phyloP scores from a whole-genome alignment of 306 rosid genomes.

The Quercus wislizeni region DNA sequence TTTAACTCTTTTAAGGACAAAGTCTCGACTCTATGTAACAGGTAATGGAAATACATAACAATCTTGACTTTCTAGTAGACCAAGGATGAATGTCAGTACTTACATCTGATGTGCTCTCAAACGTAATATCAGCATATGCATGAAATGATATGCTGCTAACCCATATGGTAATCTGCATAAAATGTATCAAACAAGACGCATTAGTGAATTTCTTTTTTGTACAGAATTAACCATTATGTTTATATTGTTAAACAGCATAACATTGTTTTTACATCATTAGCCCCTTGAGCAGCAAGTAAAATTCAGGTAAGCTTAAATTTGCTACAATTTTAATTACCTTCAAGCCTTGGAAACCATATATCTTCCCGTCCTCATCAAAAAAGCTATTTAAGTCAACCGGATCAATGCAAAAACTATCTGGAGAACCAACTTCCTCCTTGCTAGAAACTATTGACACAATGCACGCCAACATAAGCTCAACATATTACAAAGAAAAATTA shows the following conservation, averaged over 20 bases:
- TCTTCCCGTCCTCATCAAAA: constrained; percentile 75
- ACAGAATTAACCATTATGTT: constrained; percentile 1
- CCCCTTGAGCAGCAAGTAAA: not conserved
- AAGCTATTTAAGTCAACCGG: constrained; percentile 69
- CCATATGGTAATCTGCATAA: constrained; percentile 77
- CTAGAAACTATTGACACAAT: constrained; percentile 51
- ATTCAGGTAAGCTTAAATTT: not conserved
- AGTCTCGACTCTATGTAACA: not conserved
- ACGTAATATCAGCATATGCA: constrained; percentile 68
- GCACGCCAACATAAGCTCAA: not conserved
- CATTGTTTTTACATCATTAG: not conserved
- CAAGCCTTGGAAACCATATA: constrained; percentile 84
- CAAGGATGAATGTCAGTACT: constrained; percentile 32
- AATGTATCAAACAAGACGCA: constrained; percentile 9
- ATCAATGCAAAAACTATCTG: constrained; percentile 44
- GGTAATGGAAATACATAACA: not conserved
- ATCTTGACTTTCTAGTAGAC: not conserved
- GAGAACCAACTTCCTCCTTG: constrained; percentile 59
- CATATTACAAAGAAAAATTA: not conserved
- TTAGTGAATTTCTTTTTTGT: not conserved
- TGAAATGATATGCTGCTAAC: constrained; percentile 75
- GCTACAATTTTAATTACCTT: constrained; percentile 45
- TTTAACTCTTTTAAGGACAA: not conserved
- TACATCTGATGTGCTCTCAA: constrained; percentile 71
- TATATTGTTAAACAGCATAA: not conserved